Conservation (phyloP, 176 grass and related monocot species). For the Bonia amplexicaulis region DNA sequence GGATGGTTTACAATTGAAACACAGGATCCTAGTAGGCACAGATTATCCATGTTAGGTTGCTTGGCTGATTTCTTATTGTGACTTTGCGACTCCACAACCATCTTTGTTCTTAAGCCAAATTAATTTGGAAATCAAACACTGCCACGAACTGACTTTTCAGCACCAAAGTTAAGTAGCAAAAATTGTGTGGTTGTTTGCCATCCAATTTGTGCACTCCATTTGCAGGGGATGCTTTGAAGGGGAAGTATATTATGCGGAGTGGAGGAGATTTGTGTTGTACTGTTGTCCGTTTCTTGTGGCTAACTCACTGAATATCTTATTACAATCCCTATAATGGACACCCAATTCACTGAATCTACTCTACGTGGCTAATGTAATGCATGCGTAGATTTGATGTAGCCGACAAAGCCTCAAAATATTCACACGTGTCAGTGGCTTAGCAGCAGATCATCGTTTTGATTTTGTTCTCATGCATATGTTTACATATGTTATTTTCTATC, state of each 20-base stretch:
- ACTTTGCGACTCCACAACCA: not conserved
- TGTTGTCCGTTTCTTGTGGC: not conserved
- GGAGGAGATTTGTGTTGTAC: not conserved
- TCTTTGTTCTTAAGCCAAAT: not conserved
- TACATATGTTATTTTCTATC: not conserved
- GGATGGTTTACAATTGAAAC: not conserved
- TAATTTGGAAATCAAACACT: not conserved
- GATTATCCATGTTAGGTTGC: not conserved
- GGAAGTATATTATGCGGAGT: not conserved
- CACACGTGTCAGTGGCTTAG: conserved; percentile 12
- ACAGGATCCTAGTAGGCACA: not conserved
- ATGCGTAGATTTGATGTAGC: not conserved
- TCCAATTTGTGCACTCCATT: not conserved
- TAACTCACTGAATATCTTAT: not conserved
- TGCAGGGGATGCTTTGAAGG: not conserved
- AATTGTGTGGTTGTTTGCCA: not conserved
- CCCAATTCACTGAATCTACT: conserved; percentile 12
- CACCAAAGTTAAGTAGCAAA: not conserved
- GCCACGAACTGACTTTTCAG: not conserved
- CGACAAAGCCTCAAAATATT: not conserved
- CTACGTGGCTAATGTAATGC: not conserved
- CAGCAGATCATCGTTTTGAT: not conserved
- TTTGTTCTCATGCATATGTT: not conserved
- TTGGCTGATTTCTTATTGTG: not conserved
- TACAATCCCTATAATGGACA: not conserved